Evolutionary conservation across 805 yeast genomes (phyloP), one percentile per base, ranked within the genome.

Genomic region (Priceomyces carsonii): DNA sequence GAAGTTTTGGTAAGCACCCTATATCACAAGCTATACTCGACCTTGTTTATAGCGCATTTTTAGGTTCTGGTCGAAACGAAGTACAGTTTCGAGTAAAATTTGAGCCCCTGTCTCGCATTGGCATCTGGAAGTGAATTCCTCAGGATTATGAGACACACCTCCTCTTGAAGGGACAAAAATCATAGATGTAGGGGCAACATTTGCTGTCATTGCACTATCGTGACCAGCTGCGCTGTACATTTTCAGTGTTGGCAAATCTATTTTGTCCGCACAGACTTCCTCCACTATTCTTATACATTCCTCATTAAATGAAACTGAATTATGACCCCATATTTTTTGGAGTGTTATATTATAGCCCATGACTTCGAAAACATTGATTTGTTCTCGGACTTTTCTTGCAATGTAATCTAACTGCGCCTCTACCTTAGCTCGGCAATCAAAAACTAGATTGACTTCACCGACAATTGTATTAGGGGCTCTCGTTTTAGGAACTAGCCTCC

Each of bases 221-320:
- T 82, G 90, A 8, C 85, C 87, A 4, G 88, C 86, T 19, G 89
- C 88, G 44, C 83, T 75, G 29, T 71, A 69, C 33, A 80, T 77
- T 25, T 63, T 68, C 6, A 39, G 21, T 8, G 64, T 53, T 1
- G 62, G 69, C 17, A 60, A n/a, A n/a, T n/a, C n/a, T n/a, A n/a
- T n/a, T n/a, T n/a, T n/a, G n/a, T n/a, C n/a, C n/a, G n/a, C n/a
- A n/a, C n/a, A n/a, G n/a, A n/a, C n/a, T n/a, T n/a, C n/a, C n/a
- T n/a, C n/a, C n/a, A n/a, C n/a, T n/a, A n/a, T n/a, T n/a, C n/a
- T n/a, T n/a, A n/a, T n/a, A n/a, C n/a, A n/a, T n/a, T n/a, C n/a
- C n/a, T n/a, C n/a, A n/a, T n/a, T n/a, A n/a, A n/a, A n/a, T n/a
- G n/a, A n/a, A n/a, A n/a, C n/a, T n/a, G n/a, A n/a, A n/a, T n/a